Percentiles rank a stretch among this genome's conserved stretches.
phyloP scores from a whole-genome alignment of 2,329 filamentous ascomycete species.

The Cadophora luteo-olivacea region DNA sequence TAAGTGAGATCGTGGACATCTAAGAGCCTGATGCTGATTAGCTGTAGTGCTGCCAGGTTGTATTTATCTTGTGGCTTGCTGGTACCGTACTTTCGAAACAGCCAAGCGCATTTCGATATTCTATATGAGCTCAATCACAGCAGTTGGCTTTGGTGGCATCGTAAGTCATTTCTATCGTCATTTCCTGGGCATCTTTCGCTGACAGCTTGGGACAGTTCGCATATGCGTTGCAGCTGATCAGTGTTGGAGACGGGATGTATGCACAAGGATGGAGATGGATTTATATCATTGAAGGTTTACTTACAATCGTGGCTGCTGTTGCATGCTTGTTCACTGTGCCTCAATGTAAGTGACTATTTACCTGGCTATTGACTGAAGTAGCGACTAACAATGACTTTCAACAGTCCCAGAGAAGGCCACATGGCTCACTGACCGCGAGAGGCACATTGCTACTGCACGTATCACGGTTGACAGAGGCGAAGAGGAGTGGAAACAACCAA shows the following conservation, averaged over 20 bases:
- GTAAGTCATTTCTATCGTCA: neutral
- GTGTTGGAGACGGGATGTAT: conserved; percentile 4
- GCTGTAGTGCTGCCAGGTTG: conserved; percentile 2
- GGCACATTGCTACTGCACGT: neutral
- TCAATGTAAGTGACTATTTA: neutral
- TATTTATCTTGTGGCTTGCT: conserved; percentile 9
- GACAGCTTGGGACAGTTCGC: neutral
- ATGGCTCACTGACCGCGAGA: conserved; percentile 12
- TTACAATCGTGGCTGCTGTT: neutral
- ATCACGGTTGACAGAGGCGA: neutral
- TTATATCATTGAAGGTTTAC: conserved; percentile 7
- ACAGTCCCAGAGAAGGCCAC: conserved; percentile 3
- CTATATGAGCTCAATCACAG: conserved; percentile 6
- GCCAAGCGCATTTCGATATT: neutral
- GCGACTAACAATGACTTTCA: neutral
- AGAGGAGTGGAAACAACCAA: conserved; percentile 1
- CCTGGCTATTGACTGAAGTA: neutral
- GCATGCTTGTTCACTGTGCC: conserved; percentile 1
- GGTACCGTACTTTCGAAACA: conserved; percentile 9
- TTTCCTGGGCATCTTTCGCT: too few relatives aligned
- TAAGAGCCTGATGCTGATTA: neutral
- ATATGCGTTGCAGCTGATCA: neutral
- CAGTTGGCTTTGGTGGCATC: neutral
- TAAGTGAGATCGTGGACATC: neutral
- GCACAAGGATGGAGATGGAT: conserved; percentile 13